Percentiles rank a stretch among this genome's conserved stretches.
phyloP scores from a whole-genome alignment of 78 protist species.

The Chrysochromulina parva region DNA sequence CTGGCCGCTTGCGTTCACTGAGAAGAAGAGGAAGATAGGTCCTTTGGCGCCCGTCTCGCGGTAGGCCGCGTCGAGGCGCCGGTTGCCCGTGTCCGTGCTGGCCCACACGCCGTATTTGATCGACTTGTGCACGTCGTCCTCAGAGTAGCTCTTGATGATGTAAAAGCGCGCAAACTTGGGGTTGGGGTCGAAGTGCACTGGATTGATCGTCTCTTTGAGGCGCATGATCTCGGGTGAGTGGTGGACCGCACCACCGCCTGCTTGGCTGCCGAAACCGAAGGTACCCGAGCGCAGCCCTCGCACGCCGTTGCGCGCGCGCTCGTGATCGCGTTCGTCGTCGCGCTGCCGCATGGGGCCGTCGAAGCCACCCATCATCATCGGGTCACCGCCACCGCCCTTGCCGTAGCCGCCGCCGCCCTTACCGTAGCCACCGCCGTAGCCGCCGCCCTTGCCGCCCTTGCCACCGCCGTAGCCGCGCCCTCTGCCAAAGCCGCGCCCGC shows the following conservation, averaged over 20 bases:
- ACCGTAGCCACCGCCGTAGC: not conserved
- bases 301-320: not conserved
- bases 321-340: not conserved
- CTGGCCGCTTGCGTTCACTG: slow-evolving; percentile 33
- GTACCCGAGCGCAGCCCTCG: not conserved
- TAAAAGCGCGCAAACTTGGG: slow-evolving; percentile 41
- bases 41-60: not conserved
- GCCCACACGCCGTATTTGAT: slow-evolving; percentile 43
- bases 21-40: slow-evolving; percentile 43
- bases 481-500: not conserved
- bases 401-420: no score
- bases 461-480: not conserved
- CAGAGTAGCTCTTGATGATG: slow-evolving; percentile 37
- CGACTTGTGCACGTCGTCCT: slow-evolving; percentile 55
- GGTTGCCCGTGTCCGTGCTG: not conserved
- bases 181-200: not conserved
- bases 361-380: not conserved
- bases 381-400: not conserved
- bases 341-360: not conserved
- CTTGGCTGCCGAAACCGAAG: not conserved
- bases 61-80: slow-evolving; percentile 30
- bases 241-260: not conserved
- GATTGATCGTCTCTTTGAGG: not conserved
- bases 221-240: not conserved
- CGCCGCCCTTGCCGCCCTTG: not conserved